These are phyloP conservation scores for Ascosphaera acerosa DNA, from an alignment of 2,329 filamentous ascomycete genomes.

Conservation along the genomic window DNA sequence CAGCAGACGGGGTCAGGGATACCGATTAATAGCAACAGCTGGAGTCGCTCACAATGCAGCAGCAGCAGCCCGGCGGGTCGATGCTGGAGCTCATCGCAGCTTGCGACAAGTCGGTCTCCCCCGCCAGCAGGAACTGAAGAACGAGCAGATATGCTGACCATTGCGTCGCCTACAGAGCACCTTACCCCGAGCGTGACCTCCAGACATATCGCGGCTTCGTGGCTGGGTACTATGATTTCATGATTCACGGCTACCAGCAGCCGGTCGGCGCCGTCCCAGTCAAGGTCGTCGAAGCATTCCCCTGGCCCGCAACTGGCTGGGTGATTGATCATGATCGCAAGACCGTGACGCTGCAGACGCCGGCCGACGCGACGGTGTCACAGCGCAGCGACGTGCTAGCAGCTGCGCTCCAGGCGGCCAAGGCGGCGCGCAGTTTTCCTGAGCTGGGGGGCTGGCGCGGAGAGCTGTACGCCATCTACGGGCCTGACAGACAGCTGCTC, in stretches of 20 bases:
- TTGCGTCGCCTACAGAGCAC: slow-evolving; percentile 51
- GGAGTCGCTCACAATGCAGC: no score
- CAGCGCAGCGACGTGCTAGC: slow-evolving; percentile 34
- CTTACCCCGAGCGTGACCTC: slow-evolving; percentile 39
- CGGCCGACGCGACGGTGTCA: slow-evolving; percentile 30
- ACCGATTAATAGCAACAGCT: no score
- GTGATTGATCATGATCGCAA: slow-evolving; percentile 31
- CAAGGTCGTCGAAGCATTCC: slow-evolving; percentile 18
- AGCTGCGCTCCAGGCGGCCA: slow-evolving; percentile 39
- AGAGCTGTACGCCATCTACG: slow-evolving; percentile 59
- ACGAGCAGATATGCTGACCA: slow-evolving; percentile 1
- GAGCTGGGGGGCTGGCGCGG: slow-evolving; percentile 56
- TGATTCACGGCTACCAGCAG: slow-evolving; percentile 38
- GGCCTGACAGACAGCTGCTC: slow-evolving; percentile 29
- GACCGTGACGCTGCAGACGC: slow-evolving; percentile 34
- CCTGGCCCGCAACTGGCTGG: slow-evolving; percentile 31
- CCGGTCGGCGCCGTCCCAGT: slow-evolving; percentile 34
- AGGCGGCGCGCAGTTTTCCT: slow-evolving; percentile 42
- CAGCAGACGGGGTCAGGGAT: no score
- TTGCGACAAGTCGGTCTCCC: slow-evolving; percentile 27
- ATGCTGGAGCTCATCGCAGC: slow-evolving; percentile 27
- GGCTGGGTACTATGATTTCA: slow-evolving; percentile 35
- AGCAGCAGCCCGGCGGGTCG: no score
- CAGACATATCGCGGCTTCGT: slow-evolving; percentile 29
- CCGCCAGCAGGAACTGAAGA: background rate